Conservation (phyloP, 345 rosid species). For the Gossypium stocksii region DNA sequence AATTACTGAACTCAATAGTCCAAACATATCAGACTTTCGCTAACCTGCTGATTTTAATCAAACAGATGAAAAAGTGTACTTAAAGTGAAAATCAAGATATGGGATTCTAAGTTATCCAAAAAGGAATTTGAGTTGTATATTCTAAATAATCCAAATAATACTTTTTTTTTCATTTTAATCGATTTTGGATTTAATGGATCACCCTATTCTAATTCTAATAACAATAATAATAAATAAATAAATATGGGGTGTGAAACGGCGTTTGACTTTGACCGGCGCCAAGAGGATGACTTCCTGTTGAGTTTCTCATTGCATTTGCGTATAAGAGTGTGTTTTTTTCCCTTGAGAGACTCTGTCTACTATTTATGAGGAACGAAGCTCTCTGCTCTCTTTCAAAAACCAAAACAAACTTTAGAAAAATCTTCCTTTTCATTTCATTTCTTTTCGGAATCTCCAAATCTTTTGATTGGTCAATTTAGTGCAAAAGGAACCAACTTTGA, state of each 20-base stretch:
- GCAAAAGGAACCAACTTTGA: background rate
- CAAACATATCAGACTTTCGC: too few relatives aligned
- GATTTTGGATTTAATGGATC: too few relatives aligned
- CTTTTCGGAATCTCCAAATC: background rate
- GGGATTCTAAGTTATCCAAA: background rate
- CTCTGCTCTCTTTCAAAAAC: background rate
- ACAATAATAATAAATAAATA: too few relatives aligned
- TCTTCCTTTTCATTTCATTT: background rate
- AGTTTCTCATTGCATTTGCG: background rate
- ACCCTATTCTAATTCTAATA: too few relatives aligned
- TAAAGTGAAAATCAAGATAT: background rate
- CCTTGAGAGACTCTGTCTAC: background rate
- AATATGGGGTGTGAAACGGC: background rate
- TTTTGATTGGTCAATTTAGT: background rate
- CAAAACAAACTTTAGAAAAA: background rate
- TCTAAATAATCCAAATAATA: too few relatives aligned
- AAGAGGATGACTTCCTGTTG: background rate
- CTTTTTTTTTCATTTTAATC: too few relatives aligned
- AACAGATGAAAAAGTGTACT: background rate
- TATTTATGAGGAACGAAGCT: background rate
- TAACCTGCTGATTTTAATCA: too few relatives aligned
- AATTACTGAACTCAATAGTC: too few relatives aligned
- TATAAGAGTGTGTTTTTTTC: background rate
- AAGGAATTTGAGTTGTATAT: too few relatives aligned
- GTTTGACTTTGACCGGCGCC: background rate